Base-by-base conservation (phyloP, 108 stramenopile genomes). In the Nitzschia putrida region DNA sequence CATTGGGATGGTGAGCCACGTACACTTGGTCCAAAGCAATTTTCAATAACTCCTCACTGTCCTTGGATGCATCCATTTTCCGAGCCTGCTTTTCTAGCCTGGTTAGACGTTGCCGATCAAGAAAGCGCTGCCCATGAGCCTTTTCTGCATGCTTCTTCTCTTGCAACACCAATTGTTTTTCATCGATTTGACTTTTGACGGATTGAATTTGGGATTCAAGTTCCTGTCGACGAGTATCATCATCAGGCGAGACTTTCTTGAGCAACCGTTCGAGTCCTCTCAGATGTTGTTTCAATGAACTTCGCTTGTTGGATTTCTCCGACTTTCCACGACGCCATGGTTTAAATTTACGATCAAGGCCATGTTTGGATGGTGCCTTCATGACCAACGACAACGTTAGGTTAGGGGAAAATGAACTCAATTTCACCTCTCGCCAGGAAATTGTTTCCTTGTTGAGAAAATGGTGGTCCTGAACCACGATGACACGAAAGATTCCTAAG, bases 101-200 rank as follows among this genome's bases (percentile, higher is more conserved):
- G 10, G 79, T 78, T 38, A 92, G 53, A 49, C 86, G 83, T 73
- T 95, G 94, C 14, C 88, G 85, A 52, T 95, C 94, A 64, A 91
- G 76, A 77, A 95, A 95, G 26, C 88, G 86, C 23, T 80, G 79
- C 34, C 85, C 81, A 72, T 95, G 94, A 57, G 90, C 88, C 69
- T 86, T 86, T 40, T 78, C 72, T 50, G 81, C 79, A 56, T 88
- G 78, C 58, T 88, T 80, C 59, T 79, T 83, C 73, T 89, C 89
- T 47, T 44, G 61, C 25, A 72, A 66, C 14, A 72, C 63, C 25
- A 64, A 43, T 51, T 78, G 53, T 39, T 70, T 72, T 23, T 68
- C 53, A 8, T 25, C 42, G 54, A 83, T 80, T 56, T 80, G 72
- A 21, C 47, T 0, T 59, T 83, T 53, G 12, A 83, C 14, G 7